Evolutionary conservation across 1,284 basidiomycete species (phyloP), one percentile per base, ranked within the genome.

Genomic region (Cryptococcus depauperatus): DNA sequence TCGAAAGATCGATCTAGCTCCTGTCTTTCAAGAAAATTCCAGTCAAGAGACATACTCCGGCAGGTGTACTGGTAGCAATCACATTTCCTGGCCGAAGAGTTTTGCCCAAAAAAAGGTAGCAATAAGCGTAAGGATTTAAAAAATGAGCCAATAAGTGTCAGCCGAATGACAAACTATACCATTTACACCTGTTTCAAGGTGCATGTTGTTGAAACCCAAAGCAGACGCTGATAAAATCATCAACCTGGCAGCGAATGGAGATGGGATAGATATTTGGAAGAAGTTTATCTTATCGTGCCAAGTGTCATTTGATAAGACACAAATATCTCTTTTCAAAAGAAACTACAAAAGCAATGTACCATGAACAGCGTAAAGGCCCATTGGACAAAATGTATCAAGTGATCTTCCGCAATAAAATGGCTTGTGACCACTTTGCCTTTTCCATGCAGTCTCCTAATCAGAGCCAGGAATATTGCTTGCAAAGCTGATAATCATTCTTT

Each of bases 341-440:
- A 16, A 37, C 34, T 26, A n/a, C 39, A 34, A 35, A n/a, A n/a
- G n/a, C n/a, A n/a, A n/a, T 52, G 48, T 46, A 58, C 56, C 19
- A 23, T 54, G 58, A 3, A 60, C 58, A 8, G 56, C 58, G 43
- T 51, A 58, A 5, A 56, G 56, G 5, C 58, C 58, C 61, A 69
- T 67, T 3, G 67, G 68, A 41, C 66, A 69, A 47, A 69, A 69
- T 0, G 66, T 68, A 47, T 70, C 67, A 16, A 69, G 55, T 1
- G 60, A 63, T 47, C 69, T 70, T 30, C 68, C 67, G 25, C 68
- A 61, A 45, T 29, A 30, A 47, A 66, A 66, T 37, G 65, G 66
- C 48, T 63, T 66, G 51, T 67, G 64, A 40, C 65, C 62, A 13
- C 61, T 52, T 47, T 69, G 66, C 8, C 59, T 47, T 35, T 67